Base-by-base conservation (phyloP, 2,329 filamentous ascomycete genomes). In the Diaporthe ampelina region DNA sequence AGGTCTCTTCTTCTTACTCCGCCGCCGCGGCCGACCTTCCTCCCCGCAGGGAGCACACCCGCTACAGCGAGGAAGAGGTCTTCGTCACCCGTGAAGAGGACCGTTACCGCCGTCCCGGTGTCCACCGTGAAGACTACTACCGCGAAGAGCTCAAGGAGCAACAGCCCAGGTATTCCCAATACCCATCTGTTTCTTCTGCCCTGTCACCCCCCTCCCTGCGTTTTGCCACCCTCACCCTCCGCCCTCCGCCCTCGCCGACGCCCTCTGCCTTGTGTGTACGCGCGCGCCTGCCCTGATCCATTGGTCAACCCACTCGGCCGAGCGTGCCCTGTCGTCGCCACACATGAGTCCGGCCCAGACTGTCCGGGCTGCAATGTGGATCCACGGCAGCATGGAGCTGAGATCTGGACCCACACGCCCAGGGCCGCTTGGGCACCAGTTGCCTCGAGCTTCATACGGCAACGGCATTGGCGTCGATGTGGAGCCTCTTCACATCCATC, bases 11-110 rank as follows among this genome's bases (percentile, higher is more conserved):
- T 93, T 92, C 91, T 88, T 88, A 90, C 89, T 87, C 89, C 82
- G 87, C 86, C 83, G 68, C 71, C 63, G 86, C 90, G 84, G 87
- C 87, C 83, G 85, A 90, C 85, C 88, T 88, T 85, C 91, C 92
- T 88, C 91, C 91, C 81, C 89, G 88, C 82, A 77, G 73, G 80
- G 86, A 83, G 88, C 76, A 90, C 85, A 45, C 63, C 45, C 90
- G 88, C 85, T 89, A 89, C 87, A 91, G 89, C 87, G 92, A 95
- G 88, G 94, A 97, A 91, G 94, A 97, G 89, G 91, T 97, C 88
- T 90, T 86, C 82, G 93, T 94, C 85, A 91, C 94, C 87, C 91
- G 90, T 87, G 91, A 94, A 88, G 91, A 94, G 88, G 91, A 95
- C 86, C 90, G 87, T 85, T 88, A 92, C 88, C 92, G 89, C 88